Evolutionary conservation across 768 basidiomycete genomes (phyloP).

Genomic region (Suillus sp.): DNA sequence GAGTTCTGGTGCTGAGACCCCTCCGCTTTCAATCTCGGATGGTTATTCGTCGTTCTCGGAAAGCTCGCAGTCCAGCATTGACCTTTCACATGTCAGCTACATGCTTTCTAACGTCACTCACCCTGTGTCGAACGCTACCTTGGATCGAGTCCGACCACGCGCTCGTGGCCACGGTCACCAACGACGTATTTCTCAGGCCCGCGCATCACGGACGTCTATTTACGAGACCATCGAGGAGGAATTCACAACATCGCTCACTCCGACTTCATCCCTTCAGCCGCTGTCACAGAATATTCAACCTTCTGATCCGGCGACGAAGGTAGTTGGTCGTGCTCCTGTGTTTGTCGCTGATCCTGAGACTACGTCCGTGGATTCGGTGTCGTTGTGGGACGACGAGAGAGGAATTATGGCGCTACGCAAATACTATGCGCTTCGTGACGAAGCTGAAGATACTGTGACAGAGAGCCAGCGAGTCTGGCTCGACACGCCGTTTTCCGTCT

Average conservation of each 20-base stretch:
- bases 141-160: conserved; percentile 43
- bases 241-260: conserved; percentile 36
- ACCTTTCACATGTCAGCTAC: conserved; percentile 60
- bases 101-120: conserved; percentile 58
- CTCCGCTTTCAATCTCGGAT: conserved; percentile 69
- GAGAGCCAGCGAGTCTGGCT: conserved; percentile 68
- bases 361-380: conserved; percentile 45
- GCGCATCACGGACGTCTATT: conserved; percentile 64
- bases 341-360: conserved; percentile 61
- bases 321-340: conserved; percentile 42
- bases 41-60: conserved; percentile 66
- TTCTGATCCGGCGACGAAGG: conserved; percentile 17
- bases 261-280: conserved; percentile 27
- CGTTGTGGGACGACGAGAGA: conserved; percentile 68
- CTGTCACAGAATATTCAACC: conserved; percentile 32
- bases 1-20: conserved; percentile 70
- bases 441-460: conserved; percentile 63
- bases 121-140: conserved; percentile 45
- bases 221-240: conserved; percentile 86
- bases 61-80: conserved; percentile 78
- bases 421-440: conserved; percentile 69
- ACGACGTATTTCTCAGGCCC: conserved; percentile 65
- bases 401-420: conserved; percentile 64
- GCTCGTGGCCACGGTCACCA: conserved; percentile 68
- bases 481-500: conserved; percentile 76